Evolutionary conservation across 257 asterid species (phyloP).

Genomic region (Plantago ovata): DNA sequence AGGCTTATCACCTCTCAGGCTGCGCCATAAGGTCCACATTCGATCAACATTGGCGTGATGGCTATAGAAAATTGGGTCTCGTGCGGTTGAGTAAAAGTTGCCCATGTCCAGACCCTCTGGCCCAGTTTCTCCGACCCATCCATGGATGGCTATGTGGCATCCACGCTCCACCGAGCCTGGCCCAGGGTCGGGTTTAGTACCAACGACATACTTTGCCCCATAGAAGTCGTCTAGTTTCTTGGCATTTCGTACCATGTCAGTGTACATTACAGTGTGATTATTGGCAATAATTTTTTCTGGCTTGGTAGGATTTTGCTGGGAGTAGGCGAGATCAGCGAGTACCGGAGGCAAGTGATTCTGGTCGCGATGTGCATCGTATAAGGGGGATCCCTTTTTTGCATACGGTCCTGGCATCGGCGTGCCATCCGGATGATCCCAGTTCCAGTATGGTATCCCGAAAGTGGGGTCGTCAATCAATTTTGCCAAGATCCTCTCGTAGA

Average conservation of each 20-base stretch:
- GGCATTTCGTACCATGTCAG: conserved; percentile 37
- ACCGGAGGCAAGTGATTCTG: conserved; percentile 31
- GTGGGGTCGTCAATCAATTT: conserved; percentile 40
- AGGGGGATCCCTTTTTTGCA: conserved; percentile 9
- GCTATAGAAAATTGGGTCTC: conserved; percentile 34
- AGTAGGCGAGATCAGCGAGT: conserved; percentile 27
- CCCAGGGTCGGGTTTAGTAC: conserved; percentile 34
- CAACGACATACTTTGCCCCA: conserved; percentile 30
- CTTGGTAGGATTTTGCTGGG: conserved; percentile 18
- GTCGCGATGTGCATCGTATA: conserved; percentile 28
- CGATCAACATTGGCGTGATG: conserved; percentile 46
- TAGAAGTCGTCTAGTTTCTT: conserved; percentile 29
- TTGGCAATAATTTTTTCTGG: conserved; percentile 24
- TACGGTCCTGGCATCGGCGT: conserved; percentile 24
- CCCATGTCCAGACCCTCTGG: conserved; percentile 43
- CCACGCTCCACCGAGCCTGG: conserved; percentile 41
- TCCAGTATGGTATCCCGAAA: conserved; percentile 42
- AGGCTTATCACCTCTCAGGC: conserved; percentile 23
- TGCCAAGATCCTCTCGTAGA: conserved; percentile 39
- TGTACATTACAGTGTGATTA: conserved; percentile 31
- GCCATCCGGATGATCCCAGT: conserved; percentile 44
- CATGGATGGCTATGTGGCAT: conserved; percentile 34
- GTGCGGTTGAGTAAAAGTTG: conserved; percentile 38
- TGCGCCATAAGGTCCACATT: conserved; percentile 42
- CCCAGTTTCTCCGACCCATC: conserved; percentile 36